Base-by-base conservation (phyloP, 2,329 filamentous ascomycete species). In the Fusarium nodosum region DNA sequence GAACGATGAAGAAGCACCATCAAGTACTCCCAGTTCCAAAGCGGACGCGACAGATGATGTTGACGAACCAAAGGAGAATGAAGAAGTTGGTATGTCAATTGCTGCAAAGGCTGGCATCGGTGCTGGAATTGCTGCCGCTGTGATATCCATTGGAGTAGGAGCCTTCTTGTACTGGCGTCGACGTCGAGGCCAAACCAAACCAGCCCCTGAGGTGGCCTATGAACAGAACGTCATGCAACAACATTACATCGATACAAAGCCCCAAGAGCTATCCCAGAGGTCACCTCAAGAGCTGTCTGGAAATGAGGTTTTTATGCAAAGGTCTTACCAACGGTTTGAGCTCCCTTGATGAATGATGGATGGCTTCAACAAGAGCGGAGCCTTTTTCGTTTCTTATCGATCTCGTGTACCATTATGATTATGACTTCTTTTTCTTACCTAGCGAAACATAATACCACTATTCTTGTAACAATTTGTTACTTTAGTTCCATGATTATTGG, bases 101-200 rank as follows among this genome's bases (percentile, higher is more conserved):
- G 30, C 47, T 2, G 30, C 24, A 7, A 58, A 54, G 15, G 48
- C 39, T 7, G 38, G 56, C 5, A 45, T 58, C 3, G 56, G 38
- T 2, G 22, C 41, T 12, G 47, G 56, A 3, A 30, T 28, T 15
- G 24, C 38, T 38, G 56, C 30, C 7, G 31, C 18, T 22, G 38
- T 26, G 5, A 15, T 45, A 15, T n/a, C 24, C 16, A 20, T 44
- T 8, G 30, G 38, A 7, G 11, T 28, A 0, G 47, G 24, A 5
- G n/a, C 10, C 9, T 58, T 58, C 8, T 36, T 58, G 3, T 31
- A 22, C 10, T 54, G 56, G 56, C 47, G 56, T 53, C 56, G 31
- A 22, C 51, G 51, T n/a, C 39, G 18, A n/a, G 34, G 22, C 26
- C 39, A 33, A 9, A 33, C 16, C 20, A 7, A 26, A 24, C 39